These are phyloP conservation scores for Scedosporium dehoogii DNA, from an alignment of 2,329 filamentous ascomycete species.

Conservation along the genomic window DNA sequence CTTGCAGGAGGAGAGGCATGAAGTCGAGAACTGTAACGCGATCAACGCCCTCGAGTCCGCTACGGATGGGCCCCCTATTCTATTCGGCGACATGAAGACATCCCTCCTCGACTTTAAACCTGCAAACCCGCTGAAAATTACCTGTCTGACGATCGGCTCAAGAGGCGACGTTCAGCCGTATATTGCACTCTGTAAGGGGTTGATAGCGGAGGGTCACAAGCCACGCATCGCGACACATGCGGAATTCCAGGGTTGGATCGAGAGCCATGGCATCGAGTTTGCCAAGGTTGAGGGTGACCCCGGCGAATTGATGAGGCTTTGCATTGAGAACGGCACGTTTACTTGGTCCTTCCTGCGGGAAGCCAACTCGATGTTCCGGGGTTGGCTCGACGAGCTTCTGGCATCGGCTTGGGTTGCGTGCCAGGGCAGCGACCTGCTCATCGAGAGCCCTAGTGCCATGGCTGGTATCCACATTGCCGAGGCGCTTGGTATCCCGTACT, in stretches of 20 bases:
- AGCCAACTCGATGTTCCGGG: conserved; percentile 77
- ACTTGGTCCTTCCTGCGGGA: conserved; percentile 84
- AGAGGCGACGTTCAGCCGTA: conserved; percentile 96
- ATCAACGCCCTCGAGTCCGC: conserved; percentile 14
- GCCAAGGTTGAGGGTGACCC: conserved; percentile 82
- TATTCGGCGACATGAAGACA: conserved; percentile 82
- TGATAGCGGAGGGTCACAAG: conserved; percentile 78
- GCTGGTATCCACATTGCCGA: conserved; percentile 96
- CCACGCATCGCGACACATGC: conserved; percentile 82
- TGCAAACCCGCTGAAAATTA: conserved; percentile 65
- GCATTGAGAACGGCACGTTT: conserved; percentile 95
- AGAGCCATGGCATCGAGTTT: conserved; percentile 91
- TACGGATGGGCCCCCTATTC: conserved; percentile 58
- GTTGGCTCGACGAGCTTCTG: conserved; percentile 89
- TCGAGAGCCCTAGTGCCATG: conserved; percentile 95
- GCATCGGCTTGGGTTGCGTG: conserved; percentile 75
- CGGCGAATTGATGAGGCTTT: conserved; percentile 87
- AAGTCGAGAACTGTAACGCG: conserved; percentile 28
- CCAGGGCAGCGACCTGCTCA: conserved; percentile 77
- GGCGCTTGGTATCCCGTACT: conserved; percentile 85
- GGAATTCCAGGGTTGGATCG: conserved; percentile 84
- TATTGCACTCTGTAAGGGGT: conserved; percentile 86
- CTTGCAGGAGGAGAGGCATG: conserved; percentile 43
- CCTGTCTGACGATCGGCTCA: conserved; percentile 91
- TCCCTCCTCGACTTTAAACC: conserved; percentile 92